Conservation (phyloP, 2,329 filamentous ascomycete genomes). For the Bipolaris oryzae region DNA sequence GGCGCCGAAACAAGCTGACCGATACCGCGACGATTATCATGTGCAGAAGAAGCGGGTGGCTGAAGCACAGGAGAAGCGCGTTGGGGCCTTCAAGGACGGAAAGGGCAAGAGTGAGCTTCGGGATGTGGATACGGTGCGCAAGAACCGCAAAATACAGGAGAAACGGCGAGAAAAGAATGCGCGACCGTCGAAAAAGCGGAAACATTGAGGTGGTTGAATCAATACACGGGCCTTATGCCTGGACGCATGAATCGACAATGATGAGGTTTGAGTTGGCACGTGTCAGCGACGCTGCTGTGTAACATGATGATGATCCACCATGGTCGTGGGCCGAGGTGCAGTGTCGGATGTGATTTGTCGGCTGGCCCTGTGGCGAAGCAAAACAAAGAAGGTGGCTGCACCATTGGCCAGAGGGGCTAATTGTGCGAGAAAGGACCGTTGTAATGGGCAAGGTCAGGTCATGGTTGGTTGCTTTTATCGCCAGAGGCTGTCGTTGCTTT, state of each 20-base stretch:
- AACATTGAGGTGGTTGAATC: slow-evolving; percentile 37
- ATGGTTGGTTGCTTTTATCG: slow-evolving; percentile 6
- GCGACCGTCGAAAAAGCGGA: slow-evolving; percentile 70
- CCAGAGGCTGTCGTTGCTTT: slow-evolving; percentile 12
- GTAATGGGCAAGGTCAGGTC: slow-evolving; percentile 19
- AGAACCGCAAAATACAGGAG: slow-evolving; percentile 78
- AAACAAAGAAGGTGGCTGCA: slow-evolving; percentile 7
- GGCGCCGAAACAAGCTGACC: slow-evolving; percentile 93
- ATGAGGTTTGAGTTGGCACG: slow-evolving; percentile 4
- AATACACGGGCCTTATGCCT: slow-evolving; percentile 13
- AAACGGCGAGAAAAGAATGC: slow-evolving; percentile 86
- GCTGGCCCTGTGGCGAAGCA: slow-evolving; percentile 3
- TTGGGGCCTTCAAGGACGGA: slow-evolving; percentile 75
- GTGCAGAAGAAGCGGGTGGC: slow-evolving; percentile 87
- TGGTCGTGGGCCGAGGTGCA: slow-evolving; percentile 13
- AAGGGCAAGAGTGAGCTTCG: slow-evolving; percentile 79
- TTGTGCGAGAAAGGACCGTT: slow-evolving; percentile 16
- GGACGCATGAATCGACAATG: slow-evolving; percentile 13
- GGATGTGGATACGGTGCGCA: slow-evolving; percentile 82
- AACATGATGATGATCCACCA: not conserved
- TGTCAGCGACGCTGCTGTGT: slow-evolving; percentile 1
- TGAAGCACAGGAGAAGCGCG: slow-evolving; percentile 82
- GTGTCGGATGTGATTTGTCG: slow-evolving; percentile 8
- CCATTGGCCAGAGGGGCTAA: slow-evolving; percentile 11
- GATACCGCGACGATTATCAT: slow-evolving; percentile 87